phyloP scores from a whole-genome alignment of 768 basidiomycete species.

The Lyophyllum atratum region DNA sequence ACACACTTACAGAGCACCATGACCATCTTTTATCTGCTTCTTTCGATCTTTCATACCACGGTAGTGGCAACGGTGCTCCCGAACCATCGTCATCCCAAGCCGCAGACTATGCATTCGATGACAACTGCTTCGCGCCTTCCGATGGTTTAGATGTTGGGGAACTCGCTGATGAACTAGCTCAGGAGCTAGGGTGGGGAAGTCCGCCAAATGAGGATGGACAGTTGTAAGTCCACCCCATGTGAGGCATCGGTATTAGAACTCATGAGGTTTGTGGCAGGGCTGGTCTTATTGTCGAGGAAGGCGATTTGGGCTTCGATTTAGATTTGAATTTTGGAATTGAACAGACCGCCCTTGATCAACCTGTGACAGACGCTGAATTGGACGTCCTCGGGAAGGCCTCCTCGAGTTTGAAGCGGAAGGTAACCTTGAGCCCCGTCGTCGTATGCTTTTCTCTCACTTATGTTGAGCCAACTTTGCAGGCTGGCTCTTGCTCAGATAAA shows the following conservation, averaged over 20 bases:
- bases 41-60: conserved; percentile 61
- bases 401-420: conserved; percentile 15
- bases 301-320: conserved; percentile 17
- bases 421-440: not conserved
- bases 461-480: not conserved
- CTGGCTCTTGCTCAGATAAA: conserved; percentile 15
- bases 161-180: conserved; percentile 73
- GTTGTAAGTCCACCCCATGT: conserved; percentile 13
- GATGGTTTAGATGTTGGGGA: conserved; percentile 61
- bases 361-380: not conserved
- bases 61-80: conserved; percentile 29
- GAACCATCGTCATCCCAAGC: conserved; percentile 59
- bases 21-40: conserved; percentile 68
- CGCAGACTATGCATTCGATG: conserved; percentile 50
- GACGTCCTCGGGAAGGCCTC: not conserved
- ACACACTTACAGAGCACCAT: conserved; percentile 74
- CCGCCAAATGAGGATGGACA: conserved; percentile 29
- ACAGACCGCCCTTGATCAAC: not conserved
- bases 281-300: not conserved
- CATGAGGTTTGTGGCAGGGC: not conserved
- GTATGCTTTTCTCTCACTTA: not conserved
- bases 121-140: conserved; percentile 51
- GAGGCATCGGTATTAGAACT: not conserved
- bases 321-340: conserved; percentile 27
- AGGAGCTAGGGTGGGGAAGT: conserved; percentile 72